Percentiles rank a stretch among this genome's conserved stretches.
These are phyloP conservation scores for Rutstroemia sp. DNA, from an alignment of 2,329 filamentous ascomycete genomes.

Conservation along the genomic window DNA sequence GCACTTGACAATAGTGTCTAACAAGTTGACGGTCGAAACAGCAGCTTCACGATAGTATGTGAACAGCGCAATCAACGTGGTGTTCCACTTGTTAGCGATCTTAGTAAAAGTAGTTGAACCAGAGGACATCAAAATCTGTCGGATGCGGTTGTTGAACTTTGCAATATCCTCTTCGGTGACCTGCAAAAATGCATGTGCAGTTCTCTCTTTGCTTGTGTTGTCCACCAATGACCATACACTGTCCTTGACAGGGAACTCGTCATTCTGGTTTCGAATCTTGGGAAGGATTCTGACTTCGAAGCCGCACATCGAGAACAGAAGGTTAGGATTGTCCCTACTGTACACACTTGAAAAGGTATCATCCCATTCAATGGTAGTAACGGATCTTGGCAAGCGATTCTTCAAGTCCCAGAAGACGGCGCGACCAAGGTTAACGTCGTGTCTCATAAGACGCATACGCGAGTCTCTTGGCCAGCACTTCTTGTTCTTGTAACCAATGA, in stretches of 20 bases:
- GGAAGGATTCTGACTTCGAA: constrained; percentile 96
- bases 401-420: constrained; percentile 99
- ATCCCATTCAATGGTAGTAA: constrained; percentile 98
- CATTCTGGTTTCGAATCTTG: constrained; percentile 89
- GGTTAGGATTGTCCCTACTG: constrained; percentile 93
- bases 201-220: constrained; percentile 93
- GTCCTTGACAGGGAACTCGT: constrained; percentile 95
- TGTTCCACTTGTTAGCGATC: constrained; percentile 99
- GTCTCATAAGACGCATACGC: constrained; percentile 95
- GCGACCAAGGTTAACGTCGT: constrained; percentile 94
- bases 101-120: constrained; percentile 99
- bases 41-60: constrained; percentile 98
- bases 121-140: constrained; percentile 98
- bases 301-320: constrained; percentile 95
- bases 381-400: constrained; percentile 86
- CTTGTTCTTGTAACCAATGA: constrained; percentile 98
- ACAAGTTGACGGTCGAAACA: constrained; percentile 84
- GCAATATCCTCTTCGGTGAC: constrained; percentile 97
- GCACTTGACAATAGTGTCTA: constrained; percentile 98
- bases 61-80: constrained; percentile 90
- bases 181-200: constrained; percentile 93
- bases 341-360: constrained; percentile 98
- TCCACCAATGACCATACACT: constrained; percentile 97
- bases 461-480: constrained; percentile 99
- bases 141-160: constrained; percentile 98